phyloP scores from a whole-genome alignment of 1,284 basidiomycete species.

The Boletus semigastroideus region DNA sequence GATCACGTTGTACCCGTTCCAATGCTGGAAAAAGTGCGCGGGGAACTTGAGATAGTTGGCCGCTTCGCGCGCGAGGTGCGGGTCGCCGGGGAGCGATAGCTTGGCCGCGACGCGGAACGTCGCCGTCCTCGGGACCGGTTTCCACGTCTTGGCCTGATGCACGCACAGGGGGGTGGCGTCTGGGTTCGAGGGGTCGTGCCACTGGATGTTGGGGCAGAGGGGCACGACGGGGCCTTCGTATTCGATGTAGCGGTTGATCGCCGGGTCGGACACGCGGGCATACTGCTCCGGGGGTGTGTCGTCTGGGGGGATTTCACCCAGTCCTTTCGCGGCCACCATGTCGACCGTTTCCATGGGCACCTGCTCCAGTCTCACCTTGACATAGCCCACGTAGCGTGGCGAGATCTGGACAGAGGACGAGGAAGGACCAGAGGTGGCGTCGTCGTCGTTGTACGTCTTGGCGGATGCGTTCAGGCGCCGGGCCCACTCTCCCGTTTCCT shows the following conservation, averaged over 20 bases:
- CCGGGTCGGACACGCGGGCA: not conserved
- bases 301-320: not conserved
- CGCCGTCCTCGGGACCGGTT: conserved; percentile 29
- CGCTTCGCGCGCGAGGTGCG: conserved; percentile 29
- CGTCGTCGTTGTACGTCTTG: not conserved
- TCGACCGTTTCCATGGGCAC: conserved; percentile 5
- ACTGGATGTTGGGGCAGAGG: conserved; percentile 13
- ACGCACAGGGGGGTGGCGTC: conserved; percentile 11
- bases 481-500: conserved; percentile 18
- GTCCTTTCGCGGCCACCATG: not conserved
- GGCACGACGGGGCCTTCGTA: conserved; percentile 9
- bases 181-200: conserved; percentile 15
- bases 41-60: conserved; percentile 31
- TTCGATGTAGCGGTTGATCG: not conserved
- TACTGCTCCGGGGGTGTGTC: not conserved
- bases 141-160: conserved; percentile 3
- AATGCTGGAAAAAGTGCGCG: conserved; percentile 36
- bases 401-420: conserved; percentile 1
- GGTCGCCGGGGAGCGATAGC: conserved; percentile 21
- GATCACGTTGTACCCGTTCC: conserved; percentile 36
- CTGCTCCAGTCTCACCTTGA: conserved; percentile 1
- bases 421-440: not conserved
- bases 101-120: conserved; percentile 32
- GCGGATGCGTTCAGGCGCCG: not conserved
- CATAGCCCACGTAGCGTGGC: conserved; percentile 10